phyloP scores from a whole-genome alignment of 2,329 filamentous ascomycete genomes.

The Tolypocladium guangdongense region DNA sequence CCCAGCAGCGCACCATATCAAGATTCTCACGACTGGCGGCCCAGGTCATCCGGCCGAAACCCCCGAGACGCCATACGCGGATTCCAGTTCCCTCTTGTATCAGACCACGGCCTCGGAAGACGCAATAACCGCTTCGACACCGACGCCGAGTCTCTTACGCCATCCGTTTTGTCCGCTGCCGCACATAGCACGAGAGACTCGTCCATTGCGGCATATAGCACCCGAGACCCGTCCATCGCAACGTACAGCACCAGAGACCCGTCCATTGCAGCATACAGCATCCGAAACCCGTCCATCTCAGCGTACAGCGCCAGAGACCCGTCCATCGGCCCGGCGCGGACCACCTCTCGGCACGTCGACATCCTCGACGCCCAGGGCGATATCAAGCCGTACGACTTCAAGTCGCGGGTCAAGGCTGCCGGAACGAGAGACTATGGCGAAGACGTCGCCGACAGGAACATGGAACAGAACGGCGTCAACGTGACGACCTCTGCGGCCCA shows the following conservation, averaged over 20 bases:
- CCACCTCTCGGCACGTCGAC: conserved; percentile 28
- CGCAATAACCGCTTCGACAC: not conserved
- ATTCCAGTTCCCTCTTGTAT: not conserved
- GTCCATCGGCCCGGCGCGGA: not conserved
- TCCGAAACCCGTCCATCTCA: not conserved
- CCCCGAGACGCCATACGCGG: not conserved
- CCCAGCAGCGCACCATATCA: not conserved
- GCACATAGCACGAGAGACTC: not conserved
- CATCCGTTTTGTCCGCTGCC: not conserved
- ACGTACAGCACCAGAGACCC: not conserved
- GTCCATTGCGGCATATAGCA: not conserved
- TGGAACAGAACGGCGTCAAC: conserved; percentile 25
- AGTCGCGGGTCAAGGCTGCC: conserved; percentile 34
- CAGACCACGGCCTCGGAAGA: not conserved
- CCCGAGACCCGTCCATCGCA: not conserved
- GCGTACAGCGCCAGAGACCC: not conserved
- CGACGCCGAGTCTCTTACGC: not conserved
- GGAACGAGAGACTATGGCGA: conserved; percentile 49
- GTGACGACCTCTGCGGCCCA: conserved; percentile 21
- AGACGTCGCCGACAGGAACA: conserved; percentile 53
- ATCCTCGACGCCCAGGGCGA: conserved; percentile 47
- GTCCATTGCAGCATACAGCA: not conserved
- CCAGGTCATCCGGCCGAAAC: not conserved
- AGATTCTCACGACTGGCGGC: conserved; percentile 3
- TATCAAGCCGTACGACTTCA: conserved; percentile 37